Evolutionary conservation across 495 filamentous ascomycete genomes (phyloP).

Genomic region (Talaromyces wortmannii): DNA sequence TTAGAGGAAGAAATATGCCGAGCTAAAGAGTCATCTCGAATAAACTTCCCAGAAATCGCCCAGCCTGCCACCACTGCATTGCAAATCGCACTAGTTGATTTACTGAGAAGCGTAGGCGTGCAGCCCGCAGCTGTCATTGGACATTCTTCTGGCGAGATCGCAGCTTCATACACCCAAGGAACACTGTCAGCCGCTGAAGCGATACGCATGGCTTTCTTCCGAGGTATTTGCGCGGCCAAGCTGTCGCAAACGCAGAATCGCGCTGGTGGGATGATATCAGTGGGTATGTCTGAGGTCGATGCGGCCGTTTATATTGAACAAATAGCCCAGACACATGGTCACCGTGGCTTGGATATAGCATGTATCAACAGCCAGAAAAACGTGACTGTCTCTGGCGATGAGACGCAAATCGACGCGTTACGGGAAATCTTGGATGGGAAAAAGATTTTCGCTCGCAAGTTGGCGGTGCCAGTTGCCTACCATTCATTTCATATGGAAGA

Average conservation of each 20-base stretch:
- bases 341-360: slow-evolving; percentile 29
- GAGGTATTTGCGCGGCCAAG: slow-evolving; percentile 20
- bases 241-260: slow-evolving; percentile 8
- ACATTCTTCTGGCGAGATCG: slow-evolving; percentile 4
- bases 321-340: slow-evolving; percentile 32
- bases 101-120: background rate
- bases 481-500: slow-evolving; percentile 23
- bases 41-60: slow-evolving; percentile 12
- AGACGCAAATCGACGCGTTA: slow-evolving; percentile 27
- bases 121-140: slow-evolving; percentile 5
- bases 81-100: slow-evolving; percentile 4
- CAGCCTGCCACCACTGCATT: slow-evolving; percentile 12
- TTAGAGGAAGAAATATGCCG: background rate
- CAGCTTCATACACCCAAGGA: background rate
- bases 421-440: slow-evolving; percentile 20
- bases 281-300: slow-evolving; percentile 10
- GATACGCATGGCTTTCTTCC: slow-evolving; percentile 28
- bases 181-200: slow-evolving; percentile 3
- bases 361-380: slow-evolving; percentile 23
- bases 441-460: slow-evolving; percentile 14
- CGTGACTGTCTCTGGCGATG: slow-evolving; percentile 43
- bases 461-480: slow-evolving; percentile 14
- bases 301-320: slow-evolving; percentile 8
- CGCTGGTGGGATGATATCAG: slow-evolving; percentile 18
- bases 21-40: background rate